Base-by-base conservation (phyloP, 495 filamentous ascomycete genomes). In the Rusavskia elegans region DNA sequence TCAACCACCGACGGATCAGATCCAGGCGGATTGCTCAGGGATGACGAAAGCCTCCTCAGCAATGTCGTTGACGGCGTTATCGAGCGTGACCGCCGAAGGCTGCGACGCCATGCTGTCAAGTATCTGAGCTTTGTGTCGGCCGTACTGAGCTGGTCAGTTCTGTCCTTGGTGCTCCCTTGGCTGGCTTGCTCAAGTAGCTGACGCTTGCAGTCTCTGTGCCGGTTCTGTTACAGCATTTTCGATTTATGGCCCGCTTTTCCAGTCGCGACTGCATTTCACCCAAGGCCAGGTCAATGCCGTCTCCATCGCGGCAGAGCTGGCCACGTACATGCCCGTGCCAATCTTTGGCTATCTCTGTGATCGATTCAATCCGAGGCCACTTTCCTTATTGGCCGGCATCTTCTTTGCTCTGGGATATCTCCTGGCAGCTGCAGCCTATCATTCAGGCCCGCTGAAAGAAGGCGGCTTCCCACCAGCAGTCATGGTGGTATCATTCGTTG, bases 301-400 rank as follows among this genome's bases (percentile, higher is more conserved):
- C 19, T 82, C 84, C 42, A 90, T 89, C 59, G 79, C 83, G 21
- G 87, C 85, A 9, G 87, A 85, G 60, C 67, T 96, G 17, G 79
- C 84, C 45, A 81, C 93, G 76, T 98, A 98, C 64, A 75, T 93
- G 2, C 85, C 85, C 10, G 86, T 95, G 1, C 83, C 90, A 3
- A 52, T 93, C n/a, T 81, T 92, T 55, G 92, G 92, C 2, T 92
- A 85, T 64, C 65, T 93, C 27, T 96, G 89, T 67, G 92, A 98
- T 65, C 82, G 89, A 14, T 78, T 83, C 52, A 85, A 85, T 0
- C 87, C 92, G 0, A 76, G 83, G 3, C 77, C 80, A 21, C 72
- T 95, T 42, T 80, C 83, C 2, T 62, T 90, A 27, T 61, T 84
- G n/a, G 76, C 88, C 7, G 81, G 78, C 0, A 46, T 79, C 8